Evolutionary conservation across 2,329 filamentous ascomycete species (phyloP), one percentile per base, ranked within the genome.

Genomic region (Thelonectria discophora): DNA sequence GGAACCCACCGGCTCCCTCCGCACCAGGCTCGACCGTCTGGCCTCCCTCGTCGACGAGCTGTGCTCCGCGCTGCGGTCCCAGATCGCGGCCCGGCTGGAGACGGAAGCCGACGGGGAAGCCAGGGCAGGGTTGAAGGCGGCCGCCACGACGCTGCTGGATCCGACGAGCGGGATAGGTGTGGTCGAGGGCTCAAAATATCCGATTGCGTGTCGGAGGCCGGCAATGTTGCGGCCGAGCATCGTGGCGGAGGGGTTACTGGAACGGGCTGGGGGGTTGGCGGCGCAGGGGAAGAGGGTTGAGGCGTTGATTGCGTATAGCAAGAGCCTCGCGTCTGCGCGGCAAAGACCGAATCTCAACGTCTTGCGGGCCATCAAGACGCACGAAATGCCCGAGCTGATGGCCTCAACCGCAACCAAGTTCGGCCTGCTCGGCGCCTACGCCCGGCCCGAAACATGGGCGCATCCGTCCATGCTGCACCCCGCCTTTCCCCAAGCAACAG

Each of bases 381-480:
- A 20, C 2, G 45, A 55, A 2, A n/a, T 55, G 18, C 43, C 53
- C 15, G 30, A 20, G 2, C 6, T 55, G 15, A 55, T 55, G 53
- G 53, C 43, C 2, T 40, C 5, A 10, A 55, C 43, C 24, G 53
- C 34, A 2, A 8, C 2, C 10, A 55, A 42, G 21, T 55, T 55
- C 7, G 53, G 53, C 7, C 21, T 55, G n/a, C 11, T 30, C 5
- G 53, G 34, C 3, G 30, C 42, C 15, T 49, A 30, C 17, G 18
- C 43, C 2, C 15, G n/a, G 4, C 43, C 30, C 3, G 20, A 32
- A 4, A 48, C 46, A 5, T 55, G 53, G 53, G 32, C 53, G 13
- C 40, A 18, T 20, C 34, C 53, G 3, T 55, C 53, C 17, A 47
- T 48, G 15, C 18, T 55, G 18, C 34, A 55, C 40, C 53, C 43